phyloP scores from a whole-genome alignment of 2,329 filamentous ascomycete genomes.

The Xylariaceae sp. region DNA sequence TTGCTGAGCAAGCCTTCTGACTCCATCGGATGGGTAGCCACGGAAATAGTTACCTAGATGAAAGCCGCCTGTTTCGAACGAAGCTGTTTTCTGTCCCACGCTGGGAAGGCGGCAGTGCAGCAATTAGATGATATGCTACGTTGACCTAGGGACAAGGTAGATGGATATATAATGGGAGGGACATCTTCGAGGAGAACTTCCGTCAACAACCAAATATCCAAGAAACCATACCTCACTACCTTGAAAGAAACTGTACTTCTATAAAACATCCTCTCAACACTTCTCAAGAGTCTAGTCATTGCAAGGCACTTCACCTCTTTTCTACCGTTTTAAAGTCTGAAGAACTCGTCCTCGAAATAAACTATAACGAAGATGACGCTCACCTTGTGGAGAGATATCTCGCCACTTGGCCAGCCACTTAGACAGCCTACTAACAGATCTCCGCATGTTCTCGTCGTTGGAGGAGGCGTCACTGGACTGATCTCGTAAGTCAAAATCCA shows the following conservation, averaged over 20 bases:
- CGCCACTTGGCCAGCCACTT: constrained; percentile 34
- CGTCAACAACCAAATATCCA: background rate
- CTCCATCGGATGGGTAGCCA: background rate
- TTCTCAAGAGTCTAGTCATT: background rate
- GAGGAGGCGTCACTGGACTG: constrained; percentile 38
- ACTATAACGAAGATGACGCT: constrained; percentile 31
- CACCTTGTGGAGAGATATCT: constrained; percentile 38
- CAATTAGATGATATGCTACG: background rate
- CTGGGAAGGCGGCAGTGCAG: background rate
- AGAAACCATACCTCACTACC: background rate
- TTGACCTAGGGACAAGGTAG: background rate
- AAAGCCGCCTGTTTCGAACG: constrained; percentile 4
- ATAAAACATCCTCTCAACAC: constrained; percentile 1
- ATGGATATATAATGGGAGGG: background rate
- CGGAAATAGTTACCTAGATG: constrained; percentile 7
- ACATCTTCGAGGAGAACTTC: background rate
- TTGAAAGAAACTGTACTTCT: background rate
- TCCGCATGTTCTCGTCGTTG: constrained; percentile 36
- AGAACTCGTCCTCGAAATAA: constrained; percentile 3
- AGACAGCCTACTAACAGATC: constrained; percentile 31
- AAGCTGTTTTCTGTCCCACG: background rate
- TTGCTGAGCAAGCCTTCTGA: constrained; percentile 5
- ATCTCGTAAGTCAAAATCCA: constrained; percentile 30
- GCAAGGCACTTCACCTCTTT: background rate
- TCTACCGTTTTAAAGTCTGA: background rate